These are phyloP conservation scores for Toxicodendron radicans DNA, from an alignment of 345 rosid genomes.

Conservation along the genomic window DNA sequence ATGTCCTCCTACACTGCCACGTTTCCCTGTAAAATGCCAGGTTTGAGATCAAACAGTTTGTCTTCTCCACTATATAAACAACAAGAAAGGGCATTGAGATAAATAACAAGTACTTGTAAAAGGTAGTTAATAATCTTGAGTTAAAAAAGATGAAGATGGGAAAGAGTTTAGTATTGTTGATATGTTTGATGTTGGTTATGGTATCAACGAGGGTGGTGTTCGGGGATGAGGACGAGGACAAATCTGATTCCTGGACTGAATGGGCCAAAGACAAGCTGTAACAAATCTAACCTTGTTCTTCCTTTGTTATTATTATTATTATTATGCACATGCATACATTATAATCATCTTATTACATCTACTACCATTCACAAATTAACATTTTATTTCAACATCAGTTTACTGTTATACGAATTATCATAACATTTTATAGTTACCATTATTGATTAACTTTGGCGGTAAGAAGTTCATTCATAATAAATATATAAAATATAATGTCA, in stretches of 20 bases:
- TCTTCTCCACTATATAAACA: too few relatives aligned
- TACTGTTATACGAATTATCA: too few relatives aligned
- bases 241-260: slow-evolving; percentile 32
- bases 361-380: too few relatives aligned
- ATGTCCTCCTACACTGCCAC: slow-evolving; percentile 18
- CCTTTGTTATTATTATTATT: too few relatives aligned
- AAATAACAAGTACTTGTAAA: too few relatives aligned
- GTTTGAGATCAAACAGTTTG: neutral
- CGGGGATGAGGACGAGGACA: slow-evolving; percentile 25
- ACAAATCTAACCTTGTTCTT: slow-evolving; percentile 4
- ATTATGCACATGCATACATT: too few relatives aligned
- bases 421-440: too few relatives aligned
- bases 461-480: too few relatives aligned
- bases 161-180: slow-evolving; percentile 20
- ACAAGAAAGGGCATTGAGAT: neutral
- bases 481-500: too few relatives aligned
- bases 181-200: slow-evolving; percentile 11
- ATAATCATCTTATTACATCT: too few relatives aligned
- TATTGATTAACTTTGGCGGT: too few relatives aligned
- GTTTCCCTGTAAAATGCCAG: slow-evolving; percentile 11
- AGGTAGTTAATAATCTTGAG: neutral
- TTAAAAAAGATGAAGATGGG: slow-evolving; percentile 26
- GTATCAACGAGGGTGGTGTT: slow-evolving; percentile 20
- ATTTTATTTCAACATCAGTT: too few relatives aligned
- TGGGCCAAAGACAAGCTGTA: slow-evolving; percentile 40